Conservation (phyloP, 305 asterid species). For the Solanum chacoense region DNA sequence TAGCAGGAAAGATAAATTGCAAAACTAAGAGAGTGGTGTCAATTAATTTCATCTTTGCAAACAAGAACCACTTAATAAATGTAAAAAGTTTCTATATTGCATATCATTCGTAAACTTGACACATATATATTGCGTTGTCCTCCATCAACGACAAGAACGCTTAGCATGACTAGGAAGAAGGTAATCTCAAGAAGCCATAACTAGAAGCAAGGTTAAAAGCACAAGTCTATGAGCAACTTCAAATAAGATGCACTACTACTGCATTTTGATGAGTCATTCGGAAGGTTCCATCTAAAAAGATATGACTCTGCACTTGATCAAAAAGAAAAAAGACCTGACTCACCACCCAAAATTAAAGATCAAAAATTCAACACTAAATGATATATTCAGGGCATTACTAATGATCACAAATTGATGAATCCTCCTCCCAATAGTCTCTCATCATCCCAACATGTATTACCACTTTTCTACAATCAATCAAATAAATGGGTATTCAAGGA, state of each 20-base stretch:
- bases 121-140: neutral
- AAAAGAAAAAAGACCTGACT: neutral
- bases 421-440: neutral
- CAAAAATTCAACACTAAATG: neutral
- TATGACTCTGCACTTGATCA: neutral
- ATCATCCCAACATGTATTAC: neutral
- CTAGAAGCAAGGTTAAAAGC: neutral
- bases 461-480: neutral
- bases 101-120: neutral
- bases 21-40: neutral
- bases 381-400: neutral
- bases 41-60: neutral
- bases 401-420: neutral
- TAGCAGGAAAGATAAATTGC: neutral
- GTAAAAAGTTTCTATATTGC: neutral
- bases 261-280: neutral
- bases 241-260: neutral
- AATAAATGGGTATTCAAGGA: neutral
- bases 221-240: neutral
- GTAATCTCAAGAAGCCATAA: neutral
- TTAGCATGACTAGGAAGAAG: neutral
- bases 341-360: neutral
- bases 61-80: neutral
- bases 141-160: neutral
- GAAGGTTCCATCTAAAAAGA: neutral